Evolutionary conservation across 2,329 filamentous ascomycete species (phyloP).

Genomic region (Sclerotinia borealis): DNA sequence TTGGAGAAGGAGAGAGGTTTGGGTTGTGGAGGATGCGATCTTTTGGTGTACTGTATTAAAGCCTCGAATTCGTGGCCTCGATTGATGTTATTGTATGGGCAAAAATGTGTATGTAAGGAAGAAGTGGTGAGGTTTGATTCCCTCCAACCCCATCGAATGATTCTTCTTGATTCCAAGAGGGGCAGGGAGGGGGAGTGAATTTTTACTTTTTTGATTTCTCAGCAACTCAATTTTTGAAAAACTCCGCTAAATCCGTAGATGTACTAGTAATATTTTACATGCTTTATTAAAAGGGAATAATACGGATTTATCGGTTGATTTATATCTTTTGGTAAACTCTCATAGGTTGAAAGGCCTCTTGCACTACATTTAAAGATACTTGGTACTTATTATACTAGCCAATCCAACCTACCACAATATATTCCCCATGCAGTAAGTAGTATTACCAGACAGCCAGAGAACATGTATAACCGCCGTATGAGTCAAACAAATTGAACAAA

Average conservation of each 20-base stretch:
- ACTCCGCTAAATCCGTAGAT: conserved; percentile 3
- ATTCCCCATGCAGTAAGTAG: no score
- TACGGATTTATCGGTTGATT: no score
- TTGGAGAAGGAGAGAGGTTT: not conserved
- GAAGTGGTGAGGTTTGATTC: no score
- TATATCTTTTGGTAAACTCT: no score
- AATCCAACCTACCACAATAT: no score
- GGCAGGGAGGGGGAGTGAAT: not conserved
- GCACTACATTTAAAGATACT: no score
- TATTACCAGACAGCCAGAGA: no score
- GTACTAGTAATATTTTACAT: not conserved
- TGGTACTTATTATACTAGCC: no score
- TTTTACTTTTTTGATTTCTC: conserved; percentile 6
- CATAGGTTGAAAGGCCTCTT: no score
- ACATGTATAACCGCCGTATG: no score
- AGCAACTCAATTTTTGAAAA: not conserved
- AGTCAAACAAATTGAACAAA: not conserved
- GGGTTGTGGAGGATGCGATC: not conserved
- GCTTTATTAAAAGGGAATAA: not conserved
- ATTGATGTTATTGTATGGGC: not conserved
- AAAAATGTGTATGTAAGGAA: not conserved
- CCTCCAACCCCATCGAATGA: no score
- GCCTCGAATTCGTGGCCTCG: conserved; percentile 2
- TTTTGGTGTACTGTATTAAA: not conserved
- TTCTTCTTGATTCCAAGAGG: conserved; percentile 3